Evolutionary conservation across 495 filamentous ascomycete genomes (phyloP).

Genomic region (Friedmanniomyces simplex): DNA sequence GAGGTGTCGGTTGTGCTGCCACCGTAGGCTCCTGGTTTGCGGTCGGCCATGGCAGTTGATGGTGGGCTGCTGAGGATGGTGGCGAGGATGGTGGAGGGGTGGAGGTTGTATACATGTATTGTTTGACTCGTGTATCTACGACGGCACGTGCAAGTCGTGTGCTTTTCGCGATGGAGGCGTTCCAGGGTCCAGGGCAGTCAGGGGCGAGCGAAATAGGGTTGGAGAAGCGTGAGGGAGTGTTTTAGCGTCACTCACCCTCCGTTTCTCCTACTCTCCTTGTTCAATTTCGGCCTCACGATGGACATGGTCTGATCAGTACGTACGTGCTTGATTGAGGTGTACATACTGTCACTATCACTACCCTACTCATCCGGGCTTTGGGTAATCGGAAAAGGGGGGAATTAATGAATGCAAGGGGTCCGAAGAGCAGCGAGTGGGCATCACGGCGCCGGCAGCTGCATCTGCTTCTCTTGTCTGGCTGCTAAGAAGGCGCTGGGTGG

Average conservation of each 20-base stretch:
- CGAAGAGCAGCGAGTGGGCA: not conserved
- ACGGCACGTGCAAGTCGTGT: not conserved
- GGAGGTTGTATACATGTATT: not conserved
- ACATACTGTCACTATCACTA: not conserved
- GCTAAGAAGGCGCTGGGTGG: not conserved
- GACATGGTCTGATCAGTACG: too few species aligned
- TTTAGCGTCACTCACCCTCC: not conserved
- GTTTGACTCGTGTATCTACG: not conserved
- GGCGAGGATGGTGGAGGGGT: not conserved
- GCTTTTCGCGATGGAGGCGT: too few species aligned
- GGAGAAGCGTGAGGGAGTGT: not conserved
- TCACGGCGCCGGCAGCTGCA: not conserved
- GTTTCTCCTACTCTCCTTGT: too few species aligned
- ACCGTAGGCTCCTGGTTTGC: slow-evolving; percentile 18
- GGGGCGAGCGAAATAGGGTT: not conserved
- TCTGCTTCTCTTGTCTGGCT: slow-evolving; percentile 3
- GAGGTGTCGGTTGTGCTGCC: slow-evolving; percentile 43
- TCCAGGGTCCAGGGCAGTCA: not conserved
- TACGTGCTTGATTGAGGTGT: too few species aligned
- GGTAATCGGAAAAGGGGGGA: not conserved
- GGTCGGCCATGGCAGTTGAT: slow-evolving; percentile 7
- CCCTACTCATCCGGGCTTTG: not conserved
- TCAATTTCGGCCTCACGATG: too few species aligned
- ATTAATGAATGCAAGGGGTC: slow-evolving; percentile 2
- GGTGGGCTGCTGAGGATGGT: not conserved